Percentiles rank a stretch among this genome's conserved stretches.
Conservation (phyloP, 768 basidiomycete genomes). For the Lactifluus rugatus region DNA sequence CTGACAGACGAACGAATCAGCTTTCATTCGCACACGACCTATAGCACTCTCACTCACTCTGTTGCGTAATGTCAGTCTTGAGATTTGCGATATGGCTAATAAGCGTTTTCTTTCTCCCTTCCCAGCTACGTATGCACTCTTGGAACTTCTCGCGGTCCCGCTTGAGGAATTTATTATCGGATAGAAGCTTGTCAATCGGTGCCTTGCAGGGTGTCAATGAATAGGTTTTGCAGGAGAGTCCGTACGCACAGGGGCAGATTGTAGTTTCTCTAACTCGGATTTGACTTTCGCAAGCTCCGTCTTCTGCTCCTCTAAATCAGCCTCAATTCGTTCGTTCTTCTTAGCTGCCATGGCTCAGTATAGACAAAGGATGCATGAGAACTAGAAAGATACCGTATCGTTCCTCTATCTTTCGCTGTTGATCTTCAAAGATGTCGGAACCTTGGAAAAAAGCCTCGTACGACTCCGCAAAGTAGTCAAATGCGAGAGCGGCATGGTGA, state of each 20-base stretch:
- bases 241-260: constrained; percentile 47
- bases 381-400: constrained; percentile 52
- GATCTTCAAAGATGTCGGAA: constrained; percentile 58
- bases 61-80: constrained; percentile 50
- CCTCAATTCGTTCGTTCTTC: constrained; percentile 60
- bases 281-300: constrained; percentile 38
- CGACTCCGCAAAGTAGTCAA: constrained; percentile 58
- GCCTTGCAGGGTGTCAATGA: constrained; percentile 23
- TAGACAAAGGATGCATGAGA: background rate
- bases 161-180: constrained; percentile 52
- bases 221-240: background rate
- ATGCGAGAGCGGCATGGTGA: constrained; percentile 70
- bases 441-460: constrained; percentile 61
- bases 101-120: constrained; percentile 57
- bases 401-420: constrained; percentile 59
- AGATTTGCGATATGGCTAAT: constrained; percentile 57
- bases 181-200: constrained; percentile 52
- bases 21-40: background rate
- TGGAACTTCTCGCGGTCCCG: constrained; percentile 73
- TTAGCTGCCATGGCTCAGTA: constrained; percentile 35
- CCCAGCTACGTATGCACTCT: constrained; percentile 61
- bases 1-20: background rate
- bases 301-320: constrained; percentile 51
- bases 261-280: constrained; percentile 47
- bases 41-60: constrained; percentile 33